Conservation (phyloP, 139 green algal species). For the Dunaliella sp. region DNA sequence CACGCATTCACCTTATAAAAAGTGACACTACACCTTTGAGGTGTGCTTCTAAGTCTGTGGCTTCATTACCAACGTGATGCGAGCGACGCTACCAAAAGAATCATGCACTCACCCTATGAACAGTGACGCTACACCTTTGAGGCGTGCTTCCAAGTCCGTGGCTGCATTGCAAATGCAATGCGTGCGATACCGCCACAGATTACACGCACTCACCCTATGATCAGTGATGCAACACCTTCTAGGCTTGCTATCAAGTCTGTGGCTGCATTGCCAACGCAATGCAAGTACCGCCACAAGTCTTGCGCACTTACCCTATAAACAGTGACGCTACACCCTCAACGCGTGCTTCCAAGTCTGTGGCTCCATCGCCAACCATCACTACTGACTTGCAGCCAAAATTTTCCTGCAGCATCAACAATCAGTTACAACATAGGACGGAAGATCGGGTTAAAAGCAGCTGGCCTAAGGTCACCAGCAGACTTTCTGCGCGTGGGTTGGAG, state of each 20-base stretch:
- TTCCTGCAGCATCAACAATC: slow-evolving; percentile 13
- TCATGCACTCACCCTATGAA: slow-evolving; percentile 91
- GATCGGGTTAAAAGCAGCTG: no score
- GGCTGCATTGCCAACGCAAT: no score
- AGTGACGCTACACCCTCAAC: slow-evolving; percentile 78
- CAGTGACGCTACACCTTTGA: slow-evolving; percentile 77
- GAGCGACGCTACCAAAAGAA: no score
- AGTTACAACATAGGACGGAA: no score
- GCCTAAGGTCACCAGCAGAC: no score
- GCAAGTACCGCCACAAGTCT: no score
- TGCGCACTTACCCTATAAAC: slow-evolving; percentile 89
- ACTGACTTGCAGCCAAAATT: slow-evolving; percentile 52
- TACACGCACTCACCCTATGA: slow-evolving; percentile 88
- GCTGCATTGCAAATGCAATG: slow-evolving; percentile 96
- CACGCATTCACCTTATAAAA: slow-evolving; percentile 88
- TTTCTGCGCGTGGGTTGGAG: no score
- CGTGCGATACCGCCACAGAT: no score
- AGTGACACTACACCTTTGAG: slow-evolving; percentile 77
- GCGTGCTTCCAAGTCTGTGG: slow-evolving; percentile 92
- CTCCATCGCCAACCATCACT: slow-evolving; percentile 96
- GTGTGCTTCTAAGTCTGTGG: slow-evolving; percentile 92
- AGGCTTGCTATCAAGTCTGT: no score
- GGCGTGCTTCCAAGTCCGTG: slow-evolving; percentile 90
- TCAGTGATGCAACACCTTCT: slow-evolving; percentile 86
- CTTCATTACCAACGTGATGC: slow-evolving; percentile 96